Percentiles rank a stretch among this genome's conserved stretches.
Evolutionary conservation across 768 basidiomycete species (phyloP).

Genomic region (Cystobasidium tubakii): DNA sequence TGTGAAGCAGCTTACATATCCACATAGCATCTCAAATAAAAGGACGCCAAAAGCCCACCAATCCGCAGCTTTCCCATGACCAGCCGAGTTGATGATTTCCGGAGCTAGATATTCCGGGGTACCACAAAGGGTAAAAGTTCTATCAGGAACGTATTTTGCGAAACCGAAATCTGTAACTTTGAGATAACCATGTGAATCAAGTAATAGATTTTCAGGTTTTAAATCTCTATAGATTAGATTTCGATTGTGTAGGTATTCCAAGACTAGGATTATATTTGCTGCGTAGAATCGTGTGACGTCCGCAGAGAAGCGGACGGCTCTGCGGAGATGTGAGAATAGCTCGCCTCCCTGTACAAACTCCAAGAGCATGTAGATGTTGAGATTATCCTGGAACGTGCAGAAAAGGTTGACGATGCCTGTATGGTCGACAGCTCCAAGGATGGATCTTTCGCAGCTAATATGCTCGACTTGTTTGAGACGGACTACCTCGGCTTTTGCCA

Average conservation of each 20-base stretch:
- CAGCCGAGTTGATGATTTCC: conserved; percentile 73
- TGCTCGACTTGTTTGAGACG: conserved; percentile 91
- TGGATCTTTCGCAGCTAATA: conserved; percentile 91
- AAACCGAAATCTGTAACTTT: conserved; percentile 89
- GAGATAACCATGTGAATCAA: conserved; percentile 74
- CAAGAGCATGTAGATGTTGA: conserved; percentile 97
- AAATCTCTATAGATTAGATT: conserved; percentile 98
- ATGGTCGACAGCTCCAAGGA: conserved; percentile 82
- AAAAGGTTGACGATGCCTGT: conserved; percentile 90
- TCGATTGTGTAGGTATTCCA: conserved; percentile 88
- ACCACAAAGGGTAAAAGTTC: conserved; percentile 95
- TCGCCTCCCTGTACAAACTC: conserved; percentile 69
- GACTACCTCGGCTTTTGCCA: conserved; percentile 77
- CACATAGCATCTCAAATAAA: conserved; percentile 97
- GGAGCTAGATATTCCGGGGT: conserved; percentile 96
- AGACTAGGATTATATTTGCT: conserved; percentile 87
- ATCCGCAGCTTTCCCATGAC: conserved; percentile 95
- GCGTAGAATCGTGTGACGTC: conserved; percentile 98
- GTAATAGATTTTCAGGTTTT: conserved; percentile 95
- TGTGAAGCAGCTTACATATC: conserved; percentile 55
- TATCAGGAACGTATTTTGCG: conserved; percentile 92
- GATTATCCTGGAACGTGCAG: conserved; percentile 79
- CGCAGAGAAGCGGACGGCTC: conserved; percentile 87
- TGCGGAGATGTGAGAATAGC: conserved; percentile 89
- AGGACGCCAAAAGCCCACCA: conserved; percentile 99